These are phyloP conservation scores for Podila verticillata DNA, from an alignment of 192 early-diverging fungal genomes.

Conservation along the genomic window DNA sequence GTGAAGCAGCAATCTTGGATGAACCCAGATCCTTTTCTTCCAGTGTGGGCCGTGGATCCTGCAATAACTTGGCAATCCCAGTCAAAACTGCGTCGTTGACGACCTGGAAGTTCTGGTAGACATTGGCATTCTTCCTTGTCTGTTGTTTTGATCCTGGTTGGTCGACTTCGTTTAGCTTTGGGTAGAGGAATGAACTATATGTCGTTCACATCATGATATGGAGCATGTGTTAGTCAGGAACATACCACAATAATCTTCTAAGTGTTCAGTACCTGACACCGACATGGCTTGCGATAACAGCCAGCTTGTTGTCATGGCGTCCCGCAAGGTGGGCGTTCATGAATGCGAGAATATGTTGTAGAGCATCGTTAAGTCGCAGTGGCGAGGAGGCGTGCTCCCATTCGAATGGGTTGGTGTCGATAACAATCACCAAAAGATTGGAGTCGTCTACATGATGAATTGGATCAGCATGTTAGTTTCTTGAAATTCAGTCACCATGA, in stretches of 20 bases:
- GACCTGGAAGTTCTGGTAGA: slow-evolving; percentile 65
- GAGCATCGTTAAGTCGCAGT: slow-evolving; percentile 70
- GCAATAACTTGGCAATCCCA: slow-evolving; percentile 49
- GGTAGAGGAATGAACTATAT: slow-evolving; percentile 65
- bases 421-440: slow-evolving; percentile 81
- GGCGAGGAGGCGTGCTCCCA: slow-evolving; percentile 67
- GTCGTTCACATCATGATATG: background rate
- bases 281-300: slow-evolving; percentile 80
- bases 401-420: slow-evolving; percentile 84
- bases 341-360: slow-evolving; percentile 85
- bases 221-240: background rate
- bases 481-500: too few relatives aligned
- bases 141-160: slow-evolving; percentile 23
- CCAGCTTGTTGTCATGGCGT: slow-evolving; percentile 88
- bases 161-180: slow-evolving; percentile 42
- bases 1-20: slow-evolving; percentile 66
- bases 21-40: slow-evolving; percentile 51
- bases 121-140: slow-evolving; percentile 59
- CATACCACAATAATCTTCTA: too few relatives aligned
- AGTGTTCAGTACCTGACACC: slow-evolving; percentile 56
- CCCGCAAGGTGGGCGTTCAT: slow-evolving; percentile 94
- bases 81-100: slow-evolving; percentile 60
- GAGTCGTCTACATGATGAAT: slow-evolving; percentile 64
- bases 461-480: too few relatives aligned
- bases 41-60: slow-evolving; percentile 39